A percentile compares a stretch with the other conserved stretches of the same genome.
These are phyloP conservation scores for Penicillium argentinense DNA, from an alignment of 495 filamentous ascomycete species.

Conservation along the genomic window DNA sequence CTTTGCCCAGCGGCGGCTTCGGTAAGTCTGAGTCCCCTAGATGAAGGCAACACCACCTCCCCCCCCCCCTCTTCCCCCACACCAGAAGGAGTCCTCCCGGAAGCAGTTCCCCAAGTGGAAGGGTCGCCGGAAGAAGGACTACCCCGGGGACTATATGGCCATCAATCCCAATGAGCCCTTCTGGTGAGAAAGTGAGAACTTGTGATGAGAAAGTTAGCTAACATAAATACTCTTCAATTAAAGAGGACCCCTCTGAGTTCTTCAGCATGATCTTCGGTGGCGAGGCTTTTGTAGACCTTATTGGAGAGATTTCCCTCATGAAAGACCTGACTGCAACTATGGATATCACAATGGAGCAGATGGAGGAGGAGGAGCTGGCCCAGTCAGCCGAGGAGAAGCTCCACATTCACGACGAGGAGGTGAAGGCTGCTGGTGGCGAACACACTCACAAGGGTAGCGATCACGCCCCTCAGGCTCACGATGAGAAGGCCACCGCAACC, in stretches of 20 bases:
- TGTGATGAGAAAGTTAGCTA: no score
- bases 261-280: conserved; percentile 98
- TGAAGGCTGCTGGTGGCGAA: conserved; percentile 30
- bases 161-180: no score
- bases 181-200: no score
- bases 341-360: conserved; percentile 81
- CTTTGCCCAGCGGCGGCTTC: conserved; percentile 85
- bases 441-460: neutral
- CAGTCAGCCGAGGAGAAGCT: conserved; percentile 51
- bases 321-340: conserved; percentile 87
- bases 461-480: conserved; percentile 18
- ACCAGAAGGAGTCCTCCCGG: no score
- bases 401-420: conserved; percentile 44
- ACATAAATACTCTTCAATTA: no score
- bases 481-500: conserved; percentile 19
- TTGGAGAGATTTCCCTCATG: conserved; percentile 90
- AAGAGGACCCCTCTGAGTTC: conserved; percentile 94
- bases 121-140: no score
- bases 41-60: no score
- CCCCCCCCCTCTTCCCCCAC: no score
- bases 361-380: conserved; percentile 63
- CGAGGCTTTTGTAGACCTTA: conserved; percentile 89
- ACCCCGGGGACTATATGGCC: no score
- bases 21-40: no score
- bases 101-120: no score